Evolutionary conservation across 2,329 filamentous ascomycete species (phyloP).

Genomic region (Phyllosticta capitalensis): DNA sequence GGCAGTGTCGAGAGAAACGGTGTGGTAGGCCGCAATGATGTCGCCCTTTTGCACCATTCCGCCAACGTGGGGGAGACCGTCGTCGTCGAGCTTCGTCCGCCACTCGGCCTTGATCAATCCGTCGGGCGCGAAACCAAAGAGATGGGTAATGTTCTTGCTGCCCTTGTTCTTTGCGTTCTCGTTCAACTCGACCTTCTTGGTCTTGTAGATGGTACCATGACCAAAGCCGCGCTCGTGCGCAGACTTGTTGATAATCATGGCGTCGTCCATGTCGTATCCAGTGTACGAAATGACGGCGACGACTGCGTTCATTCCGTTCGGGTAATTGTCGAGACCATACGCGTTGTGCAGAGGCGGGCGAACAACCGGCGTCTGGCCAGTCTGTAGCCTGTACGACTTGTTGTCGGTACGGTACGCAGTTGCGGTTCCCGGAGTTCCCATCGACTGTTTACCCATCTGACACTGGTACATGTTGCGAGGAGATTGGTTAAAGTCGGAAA

Average conservation of each 20-base stretch:
- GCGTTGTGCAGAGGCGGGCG: conserved; percentile 87
- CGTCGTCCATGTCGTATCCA: conserved; percentile 99
- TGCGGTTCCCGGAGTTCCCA: conserved; percentile 89
- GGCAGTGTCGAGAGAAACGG: conserved; percentile 62
- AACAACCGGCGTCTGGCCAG: conserved; percentile 90
- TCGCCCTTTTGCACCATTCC: conserved; percentile 70
- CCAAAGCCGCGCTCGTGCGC: conserved; percentile 93
- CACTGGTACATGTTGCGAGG: conserved; percentile 99
- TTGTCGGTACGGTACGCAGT: conserved; percentile 86
- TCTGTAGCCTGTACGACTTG: conserved; percentile 91
- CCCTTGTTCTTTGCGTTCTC: conserved; percentile 62
- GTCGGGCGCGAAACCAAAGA: conserved; percentile 84
- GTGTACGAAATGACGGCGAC: conserved; percentile 98
- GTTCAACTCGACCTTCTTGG: conserved; percentile 79
- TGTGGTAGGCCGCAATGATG: conserved; percentile 81
- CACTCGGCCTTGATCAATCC: conserved; percentile 61
- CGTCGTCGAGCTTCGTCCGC: conserved; percentile 68
- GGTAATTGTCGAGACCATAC: conserved; percentile 96
- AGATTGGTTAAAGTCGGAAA: conserved; percentile 97
- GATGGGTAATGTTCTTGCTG: conserved; percentile 61
- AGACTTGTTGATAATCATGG: conserved; percentile 98
- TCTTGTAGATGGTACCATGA: conserved; percentile 95
- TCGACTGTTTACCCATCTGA: conserved; percentile 99
- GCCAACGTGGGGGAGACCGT: conserved; percentile 78
- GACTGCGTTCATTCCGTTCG: conserved; percentile 88